Evolutionary conservation across 31 red algal species (phyloP), one percentile per base, ranked within the genome.

Genomic region (Endocladia muricata): DNA sequence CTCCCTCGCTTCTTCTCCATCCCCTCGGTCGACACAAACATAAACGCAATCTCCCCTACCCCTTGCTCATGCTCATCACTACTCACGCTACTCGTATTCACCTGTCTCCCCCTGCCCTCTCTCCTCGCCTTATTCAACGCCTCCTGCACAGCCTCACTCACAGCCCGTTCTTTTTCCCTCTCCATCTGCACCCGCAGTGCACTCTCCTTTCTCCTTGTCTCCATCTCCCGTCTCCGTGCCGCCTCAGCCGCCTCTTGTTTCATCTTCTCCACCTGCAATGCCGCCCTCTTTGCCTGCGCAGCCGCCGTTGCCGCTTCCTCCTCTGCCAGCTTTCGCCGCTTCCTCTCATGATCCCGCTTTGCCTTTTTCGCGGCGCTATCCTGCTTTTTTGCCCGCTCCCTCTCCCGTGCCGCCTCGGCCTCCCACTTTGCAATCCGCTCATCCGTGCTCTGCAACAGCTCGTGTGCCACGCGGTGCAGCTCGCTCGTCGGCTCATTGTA

Each of bases 1-100:
- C 86, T 55, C 26, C 86, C 86, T 8, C 86, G 43, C 49, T 83
- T 82, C 78, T 83, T 90, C 71, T 90, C 78, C 78, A 90, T 76
- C 1, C 86, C 86, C 4, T 61, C 67, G 23, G 86, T 90, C 26
- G 86, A 90, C 2, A 90, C 86, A 77, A 90, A 90, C 2, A 60
- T 62, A 41, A 90, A 90, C 0, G 70, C 83, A 9, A 90, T 72
- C 61, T 90, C 86, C 1, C 70, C 77, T 31, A 48, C 47, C 2
- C 72, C 77, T 21, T n/a, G 26, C 6, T 90, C 86, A 30, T 77
- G 70, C 34, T 90, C 86, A 61, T 90, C 86, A 52, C 70, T 73
- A 55, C 86, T 90, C 22, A 90, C 72, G 52, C 86, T 90, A 35
- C 78, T 83, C 22, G 78, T 83, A 32, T 83, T 90, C 13, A 83